Evolutionary conservation across 208 protist genomes (phyloP).

Genomic region (Leishmania guyanensis): DNA sequence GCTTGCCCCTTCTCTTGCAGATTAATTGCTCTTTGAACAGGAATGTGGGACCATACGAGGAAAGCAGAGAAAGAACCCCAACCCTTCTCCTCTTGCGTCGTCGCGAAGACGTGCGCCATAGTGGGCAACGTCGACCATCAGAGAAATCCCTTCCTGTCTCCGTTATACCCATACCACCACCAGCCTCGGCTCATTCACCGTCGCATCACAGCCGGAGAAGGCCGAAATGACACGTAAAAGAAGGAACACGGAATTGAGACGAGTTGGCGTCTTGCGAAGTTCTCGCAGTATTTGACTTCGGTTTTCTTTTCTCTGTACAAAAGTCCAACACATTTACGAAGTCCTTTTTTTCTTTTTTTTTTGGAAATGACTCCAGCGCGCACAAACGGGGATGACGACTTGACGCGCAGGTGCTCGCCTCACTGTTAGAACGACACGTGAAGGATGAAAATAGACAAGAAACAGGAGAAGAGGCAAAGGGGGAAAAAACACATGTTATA

Average conservation of each 20-base stretch:
- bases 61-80: background rate
- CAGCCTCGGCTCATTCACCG: background rate
- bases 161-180: background rate
- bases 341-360: background rate
- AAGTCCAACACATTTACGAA: conserved; percentile 15
- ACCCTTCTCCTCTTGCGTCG: background rate
- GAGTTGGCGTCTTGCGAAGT: background rate
- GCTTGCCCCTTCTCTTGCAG: background rate
- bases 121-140: no score
- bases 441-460: background rate
- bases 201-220: background rate
- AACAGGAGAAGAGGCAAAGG: conserved; percentile 10
- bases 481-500: background rate
- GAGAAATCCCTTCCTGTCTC: background rate
- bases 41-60: background rate
- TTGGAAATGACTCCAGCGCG: conserved; percentile 4
- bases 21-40: background rate
- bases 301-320: conserved; percentile 15
- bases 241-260: background rate
- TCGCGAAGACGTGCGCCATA: background rate
- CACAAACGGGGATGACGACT: conserved; percentile 11
- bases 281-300: background rate
- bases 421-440: conserved; percentile 13
- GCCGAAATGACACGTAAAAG: background rate
- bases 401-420: conserved; percentile 14